Conservation (phyloP, 495 filamentous ascomycete species). For the Lasiosphaeriaceae sp. region DNA sequence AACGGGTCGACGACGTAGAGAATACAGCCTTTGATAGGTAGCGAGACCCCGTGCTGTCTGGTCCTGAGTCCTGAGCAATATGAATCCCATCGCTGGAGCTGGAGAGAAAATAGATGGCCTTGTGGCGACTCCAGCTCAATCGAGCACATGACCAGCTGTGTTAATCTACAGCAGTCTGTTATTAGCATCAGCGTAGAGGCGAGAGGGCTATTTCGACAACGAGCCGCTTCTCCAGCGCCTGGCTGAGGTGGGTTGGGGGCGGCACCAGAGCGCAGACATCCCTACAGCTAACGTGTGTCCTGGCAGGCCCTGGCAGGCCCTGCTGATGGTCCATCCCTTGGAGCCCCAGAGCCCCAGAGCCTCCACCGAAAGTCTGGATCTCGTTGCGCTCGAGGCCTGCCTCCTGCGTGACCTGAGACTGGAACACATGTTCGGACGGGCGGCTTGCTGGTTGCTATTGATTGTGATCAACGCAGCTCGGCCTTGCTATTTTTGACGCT, state of each 20-base stretch:
- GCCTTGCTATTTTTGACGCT: background rate
- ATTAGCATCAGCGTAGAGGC: background rate
- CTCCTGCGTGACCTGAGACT: slow-evolving; percentile 23
- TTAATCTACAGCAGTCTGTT: slow-evolving; percentile 19
- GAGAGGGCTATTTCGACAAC: slow-evolving; percentile 1
- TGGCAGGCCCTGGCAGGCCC: background rate
- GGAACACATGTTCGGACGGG: slow-evolving; percentile 4
- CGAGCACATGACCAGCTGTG: slow-evolving; percentile 21
- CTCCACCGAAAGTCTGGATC: slow-evolving; percentile 1
- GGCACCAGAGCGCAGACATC: background rate
- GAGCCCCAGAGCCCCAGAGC: background rate
- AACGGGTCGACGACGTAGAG: slow-evolving; percentile 6
- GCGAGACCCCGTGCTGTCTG: too few relatives aligned
- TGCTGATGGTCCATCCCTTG: slow-evolving; percentile 6
- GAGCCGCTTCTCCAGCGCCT: slow-evolving; percentile 11
- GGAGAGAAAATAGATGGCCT: slow-evolving; percentile 11
- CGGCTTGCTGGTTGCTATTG: background rate
- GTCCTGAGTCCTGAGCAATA: background rate
- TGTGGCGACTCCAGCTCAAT: slow-evolving; percentile 22
- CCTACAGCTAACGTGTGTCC: background rate
- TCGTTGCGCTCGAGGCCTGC: slow-evolving; percentile 5
- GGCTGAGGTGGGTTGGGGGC: background rate
- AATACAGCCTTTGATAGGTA: too few relatives aligned
- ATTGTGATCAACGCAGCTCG: background rate
- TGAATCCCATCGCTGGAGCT: slow-evolving; percentile 4